A percentile compares a stretch with the other conserved stretches of the same genome.
Conservation (phyloP, 129 eudicot genomes). For the Silybum marianum region DNA sequence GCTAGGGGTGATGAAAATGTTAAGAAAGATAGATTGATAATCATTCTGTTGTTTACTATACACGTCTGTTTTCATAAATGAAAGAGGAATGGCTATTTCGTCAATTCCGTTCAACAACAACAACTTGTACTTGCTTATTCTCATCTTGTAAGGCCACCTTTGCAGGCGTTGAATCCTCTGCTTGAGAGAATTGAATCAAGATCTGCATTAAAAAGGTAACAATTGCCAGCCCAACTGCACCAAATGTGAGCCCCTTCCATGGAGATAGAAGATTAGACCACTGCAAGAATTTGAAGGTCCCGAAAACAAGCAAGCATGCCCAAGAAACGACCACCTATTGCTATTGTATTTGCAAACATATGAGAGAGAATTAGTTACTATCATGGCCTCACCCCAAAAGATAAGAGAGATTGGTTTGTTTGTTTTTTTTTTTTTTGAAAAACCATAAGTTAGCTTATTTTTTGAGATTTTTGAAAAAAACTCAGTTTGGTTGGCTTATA, state of each 20-base stretch:
- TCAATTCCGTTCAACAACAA: not conserved
- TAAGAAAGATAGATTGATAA: slow-evolving; percentile 21
- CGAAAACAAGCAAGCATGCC: slow-evolving; percentile 54
- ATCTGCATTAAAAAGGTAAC: slow-evolving; percentile 77
- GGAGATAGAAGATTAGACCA: slow-evolving; percentile 73
- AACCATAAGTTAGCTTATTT: not conserved
- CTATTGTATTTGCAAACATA: slow-evolving; percentile 32
- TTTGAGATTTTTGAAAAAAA: not conserved
- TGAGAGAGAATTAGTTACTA: not conserved
- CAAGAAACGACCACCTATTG: slow-evolving; percentile 75
- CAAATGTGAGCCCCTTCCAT: slow-evolving; percentile 73
- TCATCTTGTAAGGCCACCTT: slow-evolving; percentile 51
- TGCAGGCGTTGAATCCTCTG: slow-evolving; percentile 81
- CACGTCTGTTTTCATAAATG: slow-evolving; percentile 35
- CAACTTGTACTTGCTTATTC: slow-evolving; percentile 33
- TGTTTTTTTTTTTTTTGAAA: no score
- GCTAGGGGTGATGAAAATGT: slow-evolving; percentile 19
- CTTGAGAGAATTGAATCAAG: slow-evolving; percentile 75
- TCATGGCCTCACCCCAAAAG: not conserved
- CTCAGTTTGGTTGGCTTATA: not conserved
- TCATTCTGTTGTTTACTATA: slow-evolving; percentile 31
- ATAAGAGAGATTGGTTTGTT: not conserved
- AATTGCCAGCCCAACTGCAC: slow-evolving; percentile 46
- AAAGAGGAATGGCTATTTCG: slow-evolving; percentile 15
- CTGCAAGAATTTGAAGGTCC: slow-evolving; percentile 56